These are phyloP conservation scores for Allium cepa DNA, from an alignment of 106 monocot genomes.

Conservation along the genomic window DNA sequence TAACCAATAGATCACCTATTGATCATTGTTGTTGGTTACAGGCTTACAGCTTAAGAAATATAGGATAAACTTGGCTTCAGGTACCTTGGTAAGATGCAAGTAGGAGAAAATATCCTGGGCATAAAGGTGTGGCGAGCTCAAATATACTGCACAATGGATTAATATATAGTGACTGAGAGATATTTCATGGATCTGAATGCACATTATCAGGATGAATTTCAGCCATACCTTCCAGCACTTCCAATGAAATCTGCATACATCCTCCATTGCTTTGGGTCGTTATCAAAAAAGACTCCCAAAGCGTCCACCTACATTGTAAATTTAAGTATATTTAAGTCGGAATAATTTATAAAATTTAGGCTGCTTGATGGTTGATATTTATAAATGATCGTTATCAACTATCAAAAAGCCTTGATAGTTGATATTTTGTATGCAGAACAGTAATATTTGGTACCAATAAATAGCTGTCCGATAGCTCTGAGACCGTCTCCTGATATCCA, in stretches of 20 bases:
- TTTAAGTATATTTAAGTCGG: not conserved
- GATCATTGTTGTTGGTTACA: not conserved
- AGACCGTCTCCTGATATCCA: conserved; percentile 99
- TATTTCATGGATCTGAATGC: not conserved
- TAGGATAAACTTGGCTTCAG: not conserved
- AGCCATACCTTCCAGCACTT: conserved; percentile 85
- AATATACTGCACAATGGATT: conserved; percentile 59
- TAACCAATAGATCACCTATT: not conserved
- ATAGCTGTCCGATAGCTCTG: conserved; percentile 83
- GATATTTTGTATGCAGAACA: too few species aligned
- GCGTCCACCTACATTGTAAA: conserved; percentile 56
- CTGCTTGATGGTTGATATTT: too few species aligned
- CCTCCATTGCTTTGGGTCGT: conserved; percentile 96
- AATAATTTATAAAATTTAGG: conserved; percentile 4
- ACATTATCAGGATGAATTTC: not conserved
- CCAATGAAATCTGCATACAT: conserved; percentile 98
- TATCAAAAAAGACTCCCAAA: conserved; percentile 89
- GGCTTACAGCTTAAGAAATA: not conserved
- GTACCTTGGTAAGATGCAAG: conserved; percentile 90
- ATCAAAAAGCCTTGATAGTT: too few species aligned
- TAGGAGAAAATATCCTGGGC: conserved; percentile 77
- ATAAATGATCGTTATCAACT: too few species aligned
- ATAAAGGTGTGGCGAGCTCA: conserved; percentile 69
- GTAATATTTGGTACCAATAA: conserved; percentile 54
- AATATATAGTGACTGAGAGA: not conserved